Evolutionary conservation across 768 basidiomycete species (phyloP).

Genomic region (Tylopilus sp.): DNA sequence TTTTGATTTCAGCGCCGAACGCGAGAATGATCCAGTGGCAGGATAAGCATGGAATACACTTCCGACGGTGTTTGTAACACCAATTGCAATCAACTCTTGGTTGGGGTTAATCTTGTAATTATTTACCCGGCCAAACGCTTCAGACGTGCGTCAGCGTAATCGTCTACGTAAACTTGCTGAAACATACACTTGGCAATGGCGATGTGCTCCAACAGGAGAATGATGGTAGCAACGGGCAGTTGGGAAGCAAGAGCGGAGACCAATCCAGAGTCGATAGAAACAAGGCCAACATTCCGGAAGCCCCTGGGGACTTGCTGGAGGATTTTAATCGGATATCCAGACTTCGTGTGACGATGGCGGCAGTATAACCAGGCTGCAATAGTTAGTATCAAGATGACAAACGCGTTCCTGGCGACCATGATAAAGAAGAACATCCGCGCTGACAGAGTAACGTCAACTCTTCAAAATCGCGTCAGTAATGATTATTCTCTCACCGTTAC

Average conservation of each 20-base stretch:
- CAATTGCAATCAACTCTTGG: constrained; percentile 95
- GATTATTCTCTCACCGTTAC: constrained; percentile 41
- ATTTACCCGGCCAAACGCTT: constrained; percentile 92
- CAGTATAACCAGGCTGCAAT: constrained; percentile 85
- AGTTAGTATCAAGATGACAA: constrained; percentile 85
- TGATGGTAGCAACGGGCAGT: constrained; percentile 82
- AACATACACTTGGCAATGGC: constrained; percentile 88
- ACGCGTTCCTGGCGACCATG: constrained; percentile 74
- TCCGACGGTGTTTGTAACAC: constrained; percentile 92
- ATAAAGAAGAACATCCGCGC: constrained; percentile 76
- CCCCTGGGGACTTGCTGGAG: constrained; percentile 83
- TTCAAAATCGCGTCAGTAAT: background rate
- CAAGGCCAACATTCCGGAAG: constrained; percentile 54
- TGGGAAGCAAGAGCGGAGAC: constrained; percentile 68
- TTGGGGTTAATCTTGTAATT: constrained; percentile 92
- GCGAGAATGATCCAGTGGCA: constrained; percentile 97
- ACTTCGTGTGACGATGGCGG: constrained; percentile 51
- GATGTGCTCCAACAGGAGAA: constrained; percentile 92
- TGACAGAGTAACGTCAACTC: constrained; percentile 23
- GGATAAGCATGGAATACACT: constrained; percentile 91
- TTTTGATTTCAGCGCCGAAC: constrained; percentile 94
- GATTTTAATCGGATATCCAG: constrained; percentile 82
- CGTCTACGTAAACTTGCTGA: background rate
- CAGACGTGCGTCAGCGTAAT: constrained; percentile 8
- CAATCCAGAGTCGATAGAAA: constrained; percentile 46